These are phyloP conservation scores for Lactarius akahatsu DNA, from an alignment of 768 basidiomycete genomes.

Conservation along the genomic window DNA sequence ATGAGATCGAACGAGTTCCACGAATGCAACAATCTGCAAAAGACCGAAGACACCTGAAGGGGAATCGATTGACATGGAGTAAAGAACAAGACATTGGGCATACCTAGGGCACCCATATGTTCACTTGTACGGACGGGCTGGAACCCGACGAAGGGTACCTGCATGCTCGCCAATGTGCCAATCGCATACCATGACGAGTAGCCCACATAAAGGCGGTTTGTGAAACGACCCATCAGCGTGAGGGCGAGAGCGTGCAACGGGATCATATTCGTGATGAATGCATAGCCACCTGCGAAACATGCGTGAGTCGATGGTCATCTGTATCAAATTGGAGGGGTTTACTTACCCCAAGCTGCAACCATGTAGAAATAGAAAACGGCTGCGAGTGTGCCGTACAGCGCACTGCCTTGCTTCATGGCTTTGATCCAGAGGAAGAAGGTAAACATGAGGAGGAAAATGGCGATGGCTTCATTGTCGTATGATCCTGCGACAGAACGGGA, in stretches of 20 bases:
- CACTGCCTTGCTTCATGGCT: conserved; percentile 91
- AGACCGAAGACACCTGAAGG: conserved; percentile 86
- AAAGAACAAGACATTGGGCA: conserved; percentile 28
- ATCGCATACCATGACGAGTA: conserved; percentile 99
- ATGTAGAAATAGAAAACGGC: conserved; percentile 99
- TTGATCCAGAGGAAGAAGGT: conserved; percentile 98
- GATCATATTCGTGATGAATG: conserved; percentile 99
- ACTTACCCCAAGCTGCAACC: conserved; percentile 99
- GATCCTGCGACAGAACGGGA: conserved; percentile 98
- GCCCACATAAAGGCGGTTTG: conserved; percentile 85
- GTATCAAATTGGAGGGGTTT: background rate
- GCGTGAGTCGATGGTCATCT: background rate
- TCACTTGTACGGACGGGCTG: conserved; percentile 97
- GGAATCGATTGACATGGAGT: conserved; percentile 21
- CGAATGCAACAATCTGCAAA: conserved; percentile 93
- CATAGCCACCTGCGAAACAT: conserved; percentile 75
- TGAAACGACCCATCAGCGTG: conserved; percentile 94
- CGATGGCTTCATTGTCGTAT: conserved; percentile 99
- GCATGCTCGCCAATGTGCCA: conserved; percentile 97
- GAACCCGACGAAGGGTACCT: conserved; percentile 99
- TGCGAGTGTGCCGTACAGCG: conserved; percentile 84
- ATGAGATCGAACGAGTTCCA: conserved; percentile 83
- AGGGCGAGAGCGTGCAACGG: conserved; percentile 94
- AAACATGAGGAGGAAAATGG: conserved; percentile 99
- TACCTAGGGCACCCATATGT: conserved; percentile 97